Evolutionary conservation across 1,139 yeast genomes (phyloP).

Genomic region (Pichia sp.): DNA sequence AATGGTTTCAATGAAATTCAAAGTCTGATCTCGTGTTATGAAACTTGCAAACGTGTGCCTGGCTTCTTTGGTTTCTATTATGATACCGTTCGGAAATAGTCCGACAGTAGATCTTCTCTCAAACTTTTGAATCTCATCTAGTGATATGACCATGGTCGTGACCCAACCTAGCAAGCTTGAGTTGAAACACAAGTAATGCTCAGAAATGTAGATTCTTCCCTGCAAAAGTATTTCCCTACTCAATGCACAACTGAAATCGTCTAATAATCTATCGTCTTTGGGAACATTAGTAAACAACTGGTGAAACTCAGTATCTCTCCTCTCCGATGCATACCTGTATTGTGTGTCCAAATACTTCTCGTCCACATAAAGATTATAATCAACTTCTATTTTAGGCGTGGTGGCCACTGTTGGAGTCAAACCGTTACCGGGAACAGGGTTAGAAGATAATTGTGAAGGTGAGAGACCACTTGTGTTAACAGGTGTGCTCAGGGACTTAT

Average conservation of each 20-base stretch:
- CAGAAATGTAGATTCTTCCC: conserved; percentile 83
- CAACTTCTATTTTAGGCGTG: conserved; percentile 20
- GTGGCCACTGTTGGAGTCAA: not conserved
- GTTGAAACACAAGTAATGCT: conserved; percentile 76
- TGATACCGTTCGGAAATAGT: conserved; percentile 84
- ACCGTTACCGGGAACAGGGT: not conserved
- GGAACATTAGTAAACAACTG: conserved; percentile 67
- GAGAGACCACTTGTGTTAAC: not conserved
- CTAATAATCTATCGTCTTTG: conserved; percentile 64
- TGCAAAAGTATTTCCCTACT: conserved; percentile 86
- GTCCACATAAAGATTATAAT: conserved; percentile 36
- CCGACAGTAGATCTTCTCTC: conserved; percentile 86
- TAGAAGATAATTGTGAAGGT: not conserved
- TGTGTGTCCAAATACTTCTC: conserved; percentile 40
- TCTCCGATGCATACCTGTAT: conserved; percentile 55
- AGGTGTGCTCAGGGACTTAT: conserved; percentile 19
- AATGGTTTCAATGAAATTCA: conserved; percentile 58
- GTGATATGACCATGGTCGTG: conserved; percentile 69
- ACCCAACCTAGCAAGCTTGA: conserved; percentile 95
- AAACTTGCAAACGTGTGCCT: conserved; percentile 84
- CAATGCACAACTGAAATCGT: conserved; percentile 86
- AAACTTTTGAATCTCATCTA: conserved; percentile 64
- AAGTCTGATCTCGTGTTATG: conserved; percentile 73
- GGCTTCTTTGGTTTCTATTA: conserved; percentile 63
- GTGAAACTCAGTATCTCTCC: conserved; percentile 77